These are phyloP conservation scores for Xerocomus potaroensis DNA, from an alignment of 768 basidiomycete species.

Conservation along the genomic window DNA sequence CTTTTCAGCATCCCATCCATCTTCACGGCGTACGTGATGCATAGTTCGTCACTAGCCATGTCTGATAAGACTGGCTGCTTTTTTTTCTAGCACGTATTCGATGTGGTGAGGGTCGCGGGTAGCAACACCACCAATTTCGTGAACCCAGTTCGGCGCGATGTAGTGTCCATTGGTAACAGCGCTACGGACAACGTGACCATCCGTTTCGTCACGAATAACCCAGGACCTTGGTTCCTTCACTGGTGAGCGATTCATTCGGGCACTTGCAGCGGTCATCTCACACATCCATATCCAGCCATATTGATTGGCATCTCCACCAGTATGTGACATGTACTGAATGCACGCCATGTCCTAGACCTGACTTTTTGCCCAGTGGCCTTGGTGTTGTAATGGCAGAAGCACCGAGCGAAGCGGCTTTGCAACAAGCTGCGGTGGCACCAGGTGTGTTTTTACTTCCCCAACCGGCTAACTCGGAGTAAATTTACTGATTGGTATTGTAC, in stretches of 20 bases:
- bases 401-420: not conserved
- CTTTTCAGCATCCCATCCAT: conserved; percentile 32
- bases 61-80: too few relatives aligned
- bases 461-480: too few relatives aligned
- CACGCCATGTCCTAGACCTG: not conserved
- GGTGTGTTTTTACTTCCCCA: not conserved
- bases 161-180: conserved; percentile 13
- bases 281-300: conserved; percentile 6
- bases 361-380: not conserved
- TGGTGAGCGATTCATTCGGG: conserved; percentile 16
- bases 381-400: not conserved
- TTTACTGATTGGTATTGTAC: too few relatives aligned
- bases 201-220: conserved; percentile 58
- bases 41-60: too few relatives aligned
- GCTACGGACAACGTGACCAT: conserved; percentile 44
- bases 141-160: conserved; percentile 33
- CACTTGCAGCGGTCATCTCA: not conserved
- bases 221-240: conserved; percentile 53
- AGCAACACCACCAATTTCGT: conserved; percentile 26
- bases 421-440: not conserved
- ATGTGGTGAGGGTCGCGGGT: conserved; percentile 29
- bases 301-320: conserved; percentile 18
- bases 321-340: not conserved
- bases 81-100: conserved; percentile 27
- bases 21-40: conserved; percentile 31